phyloP scores from a whole-genome alignment of 345 rosid species.

The Hibiscus mutabilis region DNA sequence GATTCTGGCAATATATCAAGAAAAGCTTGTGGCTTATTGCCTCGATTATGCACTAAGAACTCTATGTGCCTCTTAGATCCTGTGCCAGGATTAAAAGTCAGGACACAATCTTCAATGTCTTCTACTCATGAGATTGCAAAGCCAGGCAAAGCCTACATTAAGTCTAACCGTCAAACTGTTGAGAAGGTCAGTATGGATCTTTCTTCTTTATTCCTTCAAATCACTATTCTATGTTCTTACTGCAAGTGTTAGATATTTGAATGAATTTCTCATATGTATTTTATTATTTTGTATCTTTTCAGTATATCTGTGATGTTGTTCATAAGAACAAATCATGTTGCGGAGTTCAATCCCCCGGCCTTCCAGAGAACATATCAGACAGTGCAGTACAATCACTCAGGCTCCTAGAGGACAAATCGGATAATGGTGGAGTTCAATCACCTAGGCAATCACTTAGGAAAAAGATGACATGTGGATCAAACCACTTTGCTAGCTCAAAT shows the following conservation, averaged over 20 bases:
- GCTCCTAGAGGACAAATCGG: conserved; percentile 26
- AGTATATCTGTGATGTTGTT: conserved; percentile 39
- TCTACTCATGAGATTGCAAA: conserved; percentile 29
- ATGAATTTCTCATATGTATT: neutral
- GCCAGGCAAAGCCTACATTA: conserved; percentile 31
- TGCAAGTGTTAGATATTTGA: conserved; percentile 8
- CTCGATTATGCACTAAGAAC: conserved; percentile 57
- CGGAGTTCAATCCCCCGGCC: conserved; percentile 36
- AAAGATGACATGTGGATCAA: conserved; percentile 36
- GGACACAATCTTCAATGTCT: conserved; percentile 33
- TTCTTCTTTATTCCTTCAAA: neutral
- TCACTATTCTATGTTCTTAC: conserved; percentile 4
- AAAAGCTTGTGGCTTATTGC: conserved; percentile 71
- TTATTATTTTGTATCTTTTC: conserved; percentile 17
- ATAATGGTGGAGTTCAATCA: conserved; percentile 32
- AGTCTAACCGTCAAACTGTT: conserved; percentile 35
- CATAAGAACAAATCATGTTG: conserved; percentile 30
- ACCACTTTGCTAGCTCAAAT: conserved; percentile 28
- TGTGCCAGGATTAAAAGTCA: conserved; percentile 46
- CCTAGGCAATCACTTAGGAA: conserved; percentile 29
- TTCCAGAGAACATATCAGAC: conserved; percentile 26
- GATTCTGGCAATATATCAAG: conserved; percentile 33
- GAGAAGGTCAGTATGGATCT: conserved; percentile 36
- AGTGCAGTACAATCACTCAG: conserved; percentile 30
- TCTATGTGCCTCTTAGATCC: conserved; percentile 53